These are phyloP conservation scores for Hypoxylon fuscum DNA, from an alignment of 495 filamentous ascomycete genomes.

Conservation along the genomic window DNA sequence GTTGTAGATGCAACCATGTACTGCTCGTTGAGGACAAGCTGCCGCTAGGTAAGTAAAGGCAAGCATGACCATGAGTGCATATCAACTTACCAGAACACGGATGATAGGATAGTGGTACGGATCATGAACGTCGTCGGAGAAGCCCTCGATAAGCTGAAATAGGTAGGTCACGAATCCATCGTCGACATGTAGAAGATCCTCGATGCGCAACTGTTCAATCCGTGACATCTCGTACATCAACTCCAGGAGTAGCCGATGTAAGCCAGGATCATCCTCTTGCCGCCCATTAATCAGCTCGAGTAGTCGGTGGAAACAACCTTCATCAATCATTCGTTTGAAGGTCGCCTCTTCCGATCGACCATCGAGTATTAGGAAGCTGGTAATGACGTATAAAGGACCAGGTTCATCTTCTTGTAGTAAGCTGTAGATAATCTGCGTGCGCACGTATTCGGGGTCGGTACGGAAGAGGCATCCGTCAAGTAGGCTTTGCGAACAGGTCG, in stretches of 20 bases:
- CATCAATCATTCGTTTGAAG: constrained; percentile 86
- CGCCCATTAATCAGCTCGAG: constrained; percentile 79
- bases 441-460: constrained; percentile 83
- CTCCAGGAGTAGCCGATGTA: constrained; percentile 86
- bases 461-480: constrained; percentile 78
- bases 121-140: constrained; percentile 89
- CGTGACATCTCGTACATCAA: constrained; percentile 97
- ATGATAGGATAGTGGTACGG: constrained; percentile 98
- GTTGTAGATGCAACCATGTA: constrained; percentile 85
- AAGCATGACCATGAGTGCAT: not conserved
- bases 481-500: constrained; percentile 83
- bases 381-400: constrained; percentile 79
- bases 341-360: constrained; percentile 79
- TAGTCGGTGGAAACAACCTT: constrained; percentile 83
- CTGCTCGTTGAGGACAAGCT: constrained; percentile 98
- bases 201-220: constrained; percentile 79
- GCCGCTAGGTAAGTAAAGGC: constrained; percentile 19
- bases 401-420: constrained; percentile 90
- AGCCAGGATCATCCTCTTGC: constrained; percentile 68
- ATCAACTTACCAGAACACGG: constrained; percentile 77
- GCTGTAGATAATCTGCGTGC: constrained; percentile 90
- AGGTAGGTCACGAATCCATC: constrained; percentile 86
- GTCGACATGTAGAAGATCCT: constrained; percentile 83
- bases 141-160: constrained; percentile 86
- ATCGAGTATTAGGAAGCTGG: constrained; percentile 90